phyloP scores from a whole-genome alignment of 495 filamentous ascomycete species.

The Aspergillus leporis region DNA sequence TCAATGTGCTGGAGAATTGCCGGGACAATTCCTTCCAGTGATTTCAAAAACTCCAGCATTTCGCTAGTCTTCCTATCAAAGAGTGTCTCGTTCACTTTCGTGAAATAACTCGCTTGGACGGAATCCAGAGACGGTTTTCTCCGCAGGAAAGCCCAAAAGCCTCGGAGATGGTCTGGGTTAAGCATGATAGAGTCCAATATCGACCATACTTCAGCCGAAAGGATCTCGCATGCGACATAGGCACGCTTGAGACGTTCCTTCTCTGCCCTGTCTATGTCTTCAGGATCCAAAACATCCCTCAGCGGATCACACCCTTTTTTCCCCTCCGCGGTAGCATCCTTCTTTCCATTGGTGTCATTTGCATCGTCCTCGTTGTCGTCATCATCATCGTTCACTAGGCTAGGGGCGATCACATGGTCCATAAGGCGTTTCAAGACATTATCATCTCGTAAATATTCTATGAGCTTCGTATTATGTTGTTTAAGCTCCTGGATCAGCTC shows the following conservation, averaged over 20 bases:
- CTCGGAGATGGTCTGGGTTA: constrained; percentile 68
- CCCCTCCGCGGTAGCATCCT: constrained; percentile 42
- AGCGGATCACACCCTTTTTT: constrained; percentile 46
- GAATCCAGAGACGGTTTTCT: constrained; percentile 80
- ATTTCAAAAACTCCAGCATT: constrained; percentile 87
- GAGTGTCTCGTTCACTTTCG: constrained; percentile 94
- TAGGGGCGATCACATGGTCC: constrained; percentile 84
- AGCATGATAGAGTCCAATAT: constrained; percentile 91
- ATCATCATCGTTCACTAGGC: constrained; percentile 63
- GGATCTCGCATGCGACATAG: constrained; percentile 86
- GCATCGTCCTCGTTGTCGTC: constrained; percentile 55
- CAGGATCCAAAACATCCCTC: constrained; percentile 50
- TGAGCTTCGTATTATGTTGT: constrained; percentile 95
- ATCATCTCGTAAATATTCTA: constrained; percentile 90
- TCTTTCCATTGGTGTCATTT: constrained; percentile 28
- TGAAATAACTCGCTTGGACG: constrained; percentile 95
- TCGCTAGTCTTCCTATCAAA: constrained; percentile 97
- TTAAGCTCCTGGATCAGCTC: constrained; percentile 97
- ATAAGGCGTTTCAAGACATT: constrained; percentile 84
- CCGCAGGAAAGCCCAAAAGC: constrained; percentile 90
- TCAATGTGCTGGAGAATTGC: constrained; percentile 93
- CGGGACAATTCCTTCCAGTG: constrained; percentile 74
- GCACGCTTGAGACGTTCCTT: constrained; percentile 89
- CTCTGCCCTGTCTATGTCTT: constrained; percentile 73
- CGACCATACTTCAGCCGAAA: constrained; percentile 96